Base-by-base conservation (phyloP, 1,284 basidiomycete species). In the Meripilus lineatus region DNA sequence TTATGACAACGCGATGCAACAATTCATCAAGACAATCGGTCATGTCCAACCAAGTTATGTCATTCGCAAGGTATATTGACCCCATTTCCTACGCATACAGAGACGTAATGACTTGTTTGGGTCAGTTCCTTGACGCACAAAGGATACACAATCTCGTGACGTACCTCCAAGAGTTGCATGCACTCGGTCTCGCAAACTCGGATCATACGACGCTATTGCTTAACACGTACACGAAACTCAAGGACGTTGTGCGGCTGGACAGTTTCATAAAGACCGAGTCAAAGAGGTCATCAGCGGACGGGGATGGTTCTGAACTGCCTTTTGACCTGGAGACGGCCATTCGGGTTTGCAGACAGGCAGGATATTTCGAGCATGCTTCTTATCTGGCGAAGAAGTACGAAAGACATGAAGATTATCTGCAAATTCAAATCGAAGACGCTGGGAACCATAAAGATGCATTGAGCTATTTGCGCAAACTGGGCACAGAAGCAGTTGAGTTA, bases 321-420 rank as follows among this genome's bases (percentile, higher is more conserved):
- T 99, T 99, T 57, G 96, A 99, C 59, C 75, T 99, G 25, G 93
- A 95, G 47, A 98, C 95, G 0, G 96, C 93, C 0, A 97, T 99
- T 49, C 77, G 92, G 1, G 95, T 99, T 8, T 98, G 94, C 61
- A 77, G 95, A 17, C 95, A 98, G 63, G 95, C 93, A 0, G 92
- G 93, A 0, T 99, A 96, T 65, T 96, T 89, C 57, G 85, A 91
- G 40, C 95, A 99, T 59, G 96, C 96, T 0, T 82, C 85, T 0
- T 99, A 96, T 63, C 77, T 99, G 3, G 95, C 95, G 4, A 84
- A 84, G 67, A 89, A 91, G 58, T 98, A 94, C 64, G 81, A 83
- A 32, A 71, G 89, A 23, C 92, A 97, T 56, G 91, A 94, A 55
- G 95, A 97, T 53, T 98, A 94, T 61, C 63, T 99, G 32, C 74